A percentile compares a stretch with the other conserved stretches of the same genome.
phyloP scores from a whole-genome alignment of 495 filamentous ascomycete species.

The Penicillium fimorum region DNA sequence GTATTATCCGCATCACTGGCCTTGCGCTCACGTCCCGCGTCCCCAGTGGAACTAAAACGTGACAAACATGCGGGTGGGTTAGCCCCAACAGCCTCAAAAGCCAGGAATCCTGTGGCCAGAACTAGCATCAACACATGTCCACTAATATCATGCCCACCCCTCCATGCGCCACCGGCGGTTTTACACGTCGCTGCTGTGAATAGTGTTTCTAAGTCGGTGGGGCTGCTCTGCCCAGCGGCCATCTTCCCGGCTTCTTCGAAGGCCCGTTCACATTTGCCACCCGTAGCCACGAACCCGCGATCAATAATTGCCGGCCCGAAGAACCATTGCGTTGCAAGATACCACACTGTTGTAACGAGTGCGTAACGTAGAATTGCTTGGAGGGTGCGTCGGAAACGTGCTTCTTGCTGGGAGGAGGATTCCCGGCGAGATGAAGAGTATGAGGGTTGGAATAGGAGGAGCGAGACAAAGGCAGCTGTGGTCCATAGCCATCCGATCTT shows the following conservation, averaged over 20 bases:
- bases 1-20: slow-evolving; percentile 19
- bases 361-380: slow-evolving; percentile 64
- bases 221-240: slow-evolving; percentile 18
- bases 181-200: slow-evolving; percentile 81
- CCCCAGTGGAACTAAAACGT: slow-evolving; percentile 3
- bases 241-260: slow-evolving; percentile 26
- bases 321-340: slow-evolving; percentile 88
- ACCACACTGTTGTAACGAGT: slow-evolving; percentile 72
- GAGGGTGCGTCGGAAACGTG: slow-evolving; percentile 28
- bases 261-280: slow-evolving; percentile 68
- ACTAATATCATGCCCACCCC: slow-evolving; percentile 87
- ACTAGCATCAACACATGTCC: slow-evolving; percentile 95
- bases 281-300: slow-evolving; percentile 74
- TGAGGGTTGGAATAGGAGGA: slow-evolving; percentile 58
- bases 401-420: slow-evolving; percentile 22
- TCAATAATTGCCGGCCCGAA: slow-evolving; percentile 91
- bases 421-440: slow-evolving; percentile 24
- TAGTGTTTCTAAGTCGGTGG: slow-evolving; percentile 44
- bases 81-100: slow-evolving; percentile 73
- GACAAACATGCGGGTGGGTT: slow-evolving; percentile 42
- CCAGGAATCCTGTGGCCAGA: slow-evolving; percentile 72
- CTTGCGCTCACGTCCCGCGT: slow-evolving; percentile 53
- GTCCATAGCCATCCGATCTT: slow-evolving; percentile 95
- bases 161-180: slow-evolving; percentile 76
- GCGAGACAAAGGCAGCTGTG: slow-evolving; percentile 62